phyloP scores from a whole-genome alignment of 139 green algal genomes.

The Closterium sp. region DNA sequence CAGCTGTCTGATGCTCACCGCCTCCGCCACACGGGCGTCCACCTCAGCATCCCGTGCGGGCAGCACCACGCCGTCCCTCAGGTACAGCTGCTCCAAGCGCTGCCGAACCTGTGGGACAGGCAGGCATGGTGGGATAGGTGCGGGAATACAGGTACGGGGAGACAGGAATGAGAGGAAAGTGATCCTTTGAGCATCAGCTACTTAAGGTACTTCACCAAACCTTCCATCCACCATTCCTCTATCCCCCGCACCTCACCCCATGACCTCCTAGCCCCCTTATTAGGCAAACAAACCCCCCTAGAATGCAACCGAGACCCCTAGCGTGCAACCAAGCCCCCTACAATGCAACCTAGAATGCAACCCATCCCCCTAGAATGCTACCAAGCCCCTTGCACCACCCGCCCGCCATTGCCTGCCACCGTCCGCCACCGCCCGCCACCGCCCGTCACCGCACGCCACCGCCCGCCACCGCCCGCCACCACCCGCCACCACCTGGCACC shows the following conservation, averaged over 20 bases:
- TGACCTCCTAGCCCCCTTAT: too few relatives aligned
- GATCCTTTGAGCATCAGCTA: neutral
- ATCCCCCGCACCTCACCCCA: neutral
- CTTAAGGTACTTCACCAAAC: neutral
- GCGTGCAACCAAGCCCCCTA: too few relatives aligned
- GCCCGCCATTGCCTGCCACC: too few relatives aligned
- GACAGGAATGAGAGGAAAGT: neutral
- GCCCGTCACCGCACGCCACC: neutral
- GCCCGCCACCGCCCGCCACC: neutral
- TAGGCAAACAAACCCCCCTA: too few relatives aligned
- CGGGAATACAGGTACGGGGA: neutral
- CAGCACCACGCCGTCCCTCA: constrained; percentile 17
- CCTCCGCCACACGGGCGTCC: constrained; percentile 65
- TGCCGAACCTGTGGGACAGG: constrained; percentile 15
- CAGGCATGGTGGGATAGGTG: neutral
- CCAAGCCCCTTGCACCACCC: too few relatives aligned
- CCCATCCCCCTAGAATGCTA: too few relatives aligned
- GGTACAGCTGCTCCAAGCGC: constrained; percentile 39
- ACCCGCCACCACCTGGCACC: neutral
- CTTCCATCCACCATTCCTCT: neutral
- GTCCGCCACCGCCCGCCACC: neutral
- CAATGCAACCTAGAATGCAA: too few relatives aligned
- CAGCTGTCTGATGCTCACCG: constrained; percentile 75
- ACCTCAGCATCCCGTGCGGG: constrained; percentile 11
- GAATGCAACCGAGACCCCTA: too few relatives aligned